Percentiles rank a stretch among this genome's conserved stretches.
Evolutionary conservation across 352 stramenopile genomes (phyloP).

Genomic region (Phytophthora brassicae): DNA sequence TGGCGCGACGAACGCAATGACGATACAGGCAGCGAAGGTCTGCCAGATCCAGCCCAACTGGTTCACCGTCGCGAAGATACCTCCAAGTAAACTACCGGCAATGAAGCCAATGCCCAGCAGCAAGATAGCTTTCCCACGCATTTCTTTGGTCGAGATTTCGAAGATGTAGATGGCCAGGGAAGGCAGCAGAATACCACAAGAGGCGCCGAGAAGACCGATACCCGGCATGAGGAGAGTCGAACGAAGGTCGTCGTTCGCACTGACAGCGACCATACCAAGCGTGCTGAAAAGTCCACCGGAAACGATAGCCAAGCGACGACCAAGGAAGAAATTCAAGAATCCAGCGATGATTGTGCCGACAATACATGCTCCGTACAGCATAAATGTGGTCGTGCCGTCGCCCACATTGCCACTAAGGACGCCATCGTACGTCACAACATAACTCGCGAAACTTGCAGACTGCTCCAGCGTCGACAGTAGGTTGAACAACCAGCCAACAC

Average conservation of each 20-base stretch:
- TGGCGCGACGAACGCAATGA: slow-evolving; percentile 70
- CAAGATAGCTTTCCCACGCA: slow-evolving; percentile 73
- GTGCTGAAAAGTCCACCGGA: slow-evolving; percentile 62
- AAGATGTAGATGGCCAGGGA: slow-evolving; percentile 77
- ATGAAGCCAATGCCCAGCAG: slow-evolving; percentile 68
- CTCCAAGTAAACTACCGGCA: slow-evolving; percentile 51
- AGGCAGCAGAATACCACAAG: slow-evolving; percentile 67
- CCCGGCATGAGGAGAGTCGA: slow-evolving; percentile 53
- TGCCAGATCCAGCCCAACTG: slow-evolving; percentile 82
- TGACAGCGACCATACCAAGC: slow-evolving; percentile 64
- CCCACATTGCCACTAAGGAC: slow-evolving; percentile 52
- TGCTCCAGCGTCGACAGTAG: slow-evolving; percentile 65
- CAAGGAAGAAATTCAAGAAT: slow-evolving; percentile 61
- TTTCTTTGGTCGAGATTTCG: slow-evolving; percentile 79
- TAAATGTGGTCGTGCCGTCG: slow-evolving; percentile 58
- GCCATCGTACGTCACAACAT: slow-evolving; percentile 62
- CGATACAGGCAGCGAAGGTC: slow-evolving; percentile 55
- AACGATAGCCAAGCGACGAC: slow-evolving; percentile 64
- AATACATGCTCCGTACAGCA: slow-evolving; percentile 51
- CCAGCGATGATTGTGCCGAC: slow-evolving; percentile 57
- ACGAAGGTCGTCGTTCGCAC: slow-evolving; percentile 51
- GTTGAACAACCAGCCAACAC: slow-evolving; percentile 71
- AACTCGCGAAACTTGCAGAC: slow-evolving; percentile 68
- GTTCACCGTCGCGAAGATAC: slow-evolving; percentile 55
- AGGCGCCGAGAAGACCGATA: slow-evolving; percentile 56